Evolutionary conservation across 768 basidiomycete species (phyloP).

Genomic region (Lactarius trivialis): DNA sequence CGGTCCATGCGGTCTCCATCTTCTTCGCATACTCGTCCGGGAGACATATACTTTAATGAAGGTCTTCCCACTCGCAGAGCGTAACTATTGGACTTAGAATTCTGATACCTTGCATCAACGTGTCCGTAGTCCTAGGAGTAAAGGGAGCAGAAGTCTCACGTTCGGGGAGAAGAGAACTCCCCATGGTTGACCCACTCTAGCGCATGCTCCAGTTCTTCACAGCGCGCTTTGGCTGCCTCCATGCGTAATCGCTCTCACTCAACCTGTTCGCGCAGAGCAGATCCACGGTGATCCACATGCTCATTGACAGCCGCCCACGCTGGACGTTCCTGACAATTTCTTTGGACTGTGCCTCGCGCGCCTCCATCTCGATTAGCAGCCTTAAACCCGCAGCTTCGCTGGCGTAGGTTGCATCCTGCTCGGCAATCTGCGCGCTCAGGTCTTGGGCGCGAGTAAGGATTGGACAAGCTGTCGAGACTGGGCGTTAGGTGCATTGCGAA

Average conservation of each 20-base stretch:
- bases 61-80: conserved; percentile 81
- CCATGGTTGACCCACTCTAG: conserved; percentile 65
- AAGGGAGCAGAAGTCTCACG: conserved; percentile 38
- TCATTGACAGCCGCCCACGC: conserved; percentile 67
- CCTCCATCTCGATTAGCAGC: conserved; percentile 74
- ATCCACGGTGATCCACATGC: conserved; percentile 61
- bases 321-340: conserved; percentile 78
- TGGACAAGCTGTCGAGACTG: no score
- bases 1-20: conserved; percentile 80
- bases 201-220: conserved; percentile 69
- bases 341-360: conserved; percentile 79
- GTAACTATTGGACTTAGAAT: conserved; percentile 83
- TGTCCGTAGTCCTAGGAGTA: conserved; percentile 41
- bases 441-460: conserved; percentile 69
- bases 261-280: conserved; percentile 60
- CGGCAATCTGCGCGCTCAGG: conserved; percentile 70
- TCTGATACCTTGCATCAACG: conserved; percentile 48
- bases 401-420: conserved; percentile 77
- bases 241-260: conserved; percentile 64
- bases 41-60: conserved; percentile 90
- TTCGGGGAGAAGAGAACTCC: conserved; percentile 55
- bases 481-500: conserved; percentile 64
- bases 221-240: conserved; percentile 62
- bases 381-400: conserved; percentile 68
- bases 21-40: conserved; percentile 78